These are phyloP conservation scores for Pseudopediastrum boryanum DNA, from an alignment of 139 green algal genomes.

Conservation along the genomic window DNA sequence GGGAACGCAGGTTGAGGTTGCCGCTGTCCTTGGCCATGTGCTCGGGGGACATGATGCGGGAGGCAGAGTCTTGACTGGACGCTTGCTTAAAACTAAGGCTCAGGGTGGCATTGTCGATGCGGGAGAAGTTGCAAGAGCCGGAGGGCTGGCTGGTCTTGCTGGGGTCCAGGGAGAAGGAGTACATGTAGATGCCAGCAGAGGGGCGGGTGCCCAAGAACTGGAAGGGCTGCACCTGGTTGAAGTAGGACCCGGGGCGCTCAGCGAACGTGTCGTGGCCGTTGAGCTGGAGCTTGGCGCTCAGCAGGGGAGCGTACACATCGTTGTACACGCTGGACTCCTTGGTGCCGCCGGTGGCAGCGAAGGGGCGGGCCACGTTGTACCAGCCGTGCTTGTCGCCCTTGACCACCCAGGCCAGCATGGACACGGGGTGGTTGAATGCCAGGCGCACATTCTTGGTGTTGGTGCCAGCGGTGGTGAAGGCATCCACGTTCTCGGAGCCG, in stretches of 20 bases:
- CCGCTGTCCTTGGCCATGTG: not conserved
- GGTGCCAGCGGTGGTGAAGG: too few relatives aligned
- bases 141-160: constrained; percentile 28
- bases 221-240: too few relatives aligned
- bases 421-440: constrained; percentile 36
- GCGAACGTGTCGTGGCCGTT: constrained; percentile 36
- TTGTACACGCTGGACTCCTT: not conserved
- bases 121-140: constrained; percentile 40
- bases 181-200: not conserved
- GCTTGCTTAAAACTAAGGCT: constrained; percentile 4
- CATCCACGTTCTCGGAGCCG: constrained; percentile 11
- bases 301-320: not conserved
- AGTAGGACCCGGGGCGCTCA: constrained; percentile 30
- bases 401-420: constrained; percentile 32
- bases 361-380: not conserved
- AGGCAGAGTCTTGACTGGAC: not conserved
- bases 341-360: not conserved
- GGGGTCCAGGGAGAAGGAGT: constrained; percentile 32
- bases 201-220: not conserved
- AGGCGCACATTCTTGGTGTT: constrained; percentile 25
- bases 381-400: not conserved
- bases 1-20: not conserved
- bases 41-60: not conserved
- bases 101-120: constrained; percentile 39
- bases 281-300: constrained; percentile 4